Base-by-base conservation (phyloP, 2,329 filamentous ascomycete genomes). In the Colletotrichum higginsianum region DNA sequence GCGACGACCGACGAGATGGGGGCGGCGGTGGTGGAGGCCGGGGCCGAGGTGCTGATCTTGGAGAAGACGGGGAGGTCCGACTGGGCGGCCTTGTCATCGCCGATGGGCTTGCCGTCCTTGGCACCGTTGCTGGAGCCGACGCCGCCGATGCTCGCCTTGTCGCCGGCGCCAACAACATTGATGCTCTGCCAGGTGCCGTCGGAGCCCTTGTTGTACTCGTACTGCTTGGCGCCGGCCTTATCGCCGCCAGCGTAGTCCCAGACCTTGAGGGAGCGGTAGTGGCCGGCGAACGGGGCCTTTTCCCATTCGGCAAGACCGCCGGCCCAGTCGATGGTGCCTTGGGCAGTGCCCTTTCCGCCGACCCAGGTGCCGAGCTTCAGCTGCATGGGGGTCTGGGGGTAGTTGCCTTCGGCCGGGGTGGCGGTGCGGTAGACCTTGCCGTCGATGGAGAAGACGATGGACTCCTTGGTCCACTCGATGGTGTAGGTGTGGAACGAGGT, bases 331-430 rank as follows among this genome's bases (percentile, higher is more conserved):
- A 92, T 86, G 30, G 90, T 92, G 58, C 91, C 91, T 72, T 82
- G 72, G n/a, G 85, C 80, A 47, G 84, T 79, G 67, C 82, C 80
- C 64, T 84, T 82, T 75, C 87, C 88, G 26, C 82, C 86, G 55
- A 86, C 81, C 85, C 87, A 90, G 74, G 87, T 86, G 61, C 90
- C 89, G 61, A 92, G 82, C 83, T 90, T 90, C 76, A 92, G 79
- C 66, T 88, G 87, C 87, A 91, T 92, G 12, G 92, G 92, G 0
- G 91, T 92, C 81, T 94, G 92, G 2, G 92, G 92, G 81, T 87
- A 94, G 79, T 84, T 86, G 71, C 87, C 88, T 60, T 84, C 83
- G 67, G 84, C 80, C 11, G 83, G 83, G 57, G 87, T 83, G 47
- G 85, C 82, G 3, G 83, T 86, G 69, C 88, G 87, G 30, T 86